Percentiles rank a stretch among this genome's conserved stretches.
phyloP scores from a whole-genome alignment of 768 basidiomycete genomes.

The Psilocybe sp. region DNA sequence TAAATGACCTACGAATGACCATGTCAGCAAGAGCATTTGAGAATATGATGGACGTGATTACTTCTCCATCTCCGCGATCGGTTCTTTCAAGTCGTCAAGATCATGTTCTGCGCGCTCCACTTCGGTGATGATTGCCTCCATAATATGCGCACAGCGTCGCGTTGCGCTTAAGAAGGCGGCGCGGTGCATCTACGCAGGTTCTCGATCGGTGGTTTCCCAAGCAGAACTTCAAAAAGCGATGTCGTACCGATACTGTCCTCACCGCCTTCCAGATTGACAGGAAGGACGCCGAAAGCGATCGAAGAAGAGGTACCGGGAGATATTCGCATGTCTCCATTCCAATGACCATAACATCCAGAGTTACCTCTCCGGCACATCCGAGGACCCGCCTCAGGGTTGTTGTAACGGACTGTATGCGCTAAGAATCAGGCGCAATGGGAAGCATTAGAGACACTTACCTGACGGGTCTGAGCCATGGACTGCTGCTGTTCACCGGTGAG shows the following conservation, averaged over 20 bases:
- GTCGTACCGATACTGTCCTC: conserved; percentile 52
- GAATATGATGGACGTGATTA: conserved; percentile 15
- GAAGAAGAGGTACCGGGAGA: conserved; percentile 50
- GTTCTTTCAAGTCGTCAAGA: conserved; percentile 39
- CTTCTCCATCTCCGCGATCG: conserved; percentile 45
- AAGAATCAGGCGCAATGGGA: neutral
- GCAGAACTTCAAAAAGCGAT: neutral
- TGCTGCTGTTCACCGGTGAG: conserved; percentile 29
- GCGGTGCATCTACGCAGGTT: conserved; percentile 47
- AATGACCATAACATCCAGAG: conserved; percentile 33
- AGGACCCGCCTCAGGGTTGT: conserved; percentile 28
- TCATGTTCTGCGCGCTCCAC: conserved; percentile 44
- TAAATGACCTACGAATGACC: conserved; percentile 10
- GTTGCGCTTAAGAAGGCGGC: conserved; percentile 60
- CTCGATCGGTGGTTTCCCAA: neutral
- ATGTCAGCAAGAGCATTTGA: neutral
- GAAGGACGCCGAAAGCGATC: conserved; percentile 42
- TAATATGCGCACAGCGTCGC: conserved; percentile 56
- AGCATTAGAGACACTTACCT: conserved; percentile 19
- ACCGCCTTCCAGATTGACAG: conserved; percentile 58
- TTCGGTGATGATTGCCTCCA: conserved; percentile 55
- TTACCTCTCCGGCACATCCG: conserved; percentile 28
- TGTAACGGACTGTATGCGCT: conserved; percentile 22
- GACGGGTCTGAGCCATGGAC: conserved; percentile 27
- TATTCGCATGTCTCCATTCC: conserved; percentile 37